phyloP scores from a whole-genome alignment of 1,284 basidiomycete genomes.

The Microbotryum silenes-acaulis region DNA sequence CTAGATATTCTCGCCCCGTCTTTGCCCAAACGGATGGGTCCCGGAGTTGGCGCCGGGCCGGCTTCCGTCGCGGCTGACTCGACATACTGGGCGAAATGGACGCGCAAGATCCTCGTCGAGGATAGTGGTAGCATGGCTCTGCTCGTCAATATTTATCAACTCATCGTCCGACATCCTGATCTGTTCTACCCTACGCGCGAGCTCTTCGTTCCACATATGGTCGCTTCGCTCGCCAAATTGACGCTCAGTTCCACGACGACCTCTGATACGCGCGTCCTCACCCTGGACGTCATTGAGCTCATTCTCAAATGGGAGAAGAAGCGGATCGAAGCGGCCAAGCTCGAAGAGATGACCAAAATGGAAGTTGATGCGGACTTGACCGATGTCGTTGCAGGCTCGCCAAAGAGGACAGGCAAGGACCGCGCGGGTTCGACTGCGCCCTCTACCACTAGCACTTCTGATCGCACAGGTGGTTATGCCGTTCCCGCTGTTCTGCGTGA shows the following conservation, averaged over 20 bases:
- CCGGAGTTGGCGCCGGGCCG: constrained; percentile 36
- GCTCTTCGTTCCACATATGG: constrained; percentile 92
- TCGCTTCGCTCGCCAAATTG: constrained; percentile 79
- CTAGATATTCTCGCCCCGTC: constrained; percentile 84
- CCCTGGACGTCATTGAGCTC: constrained; percentile 43
- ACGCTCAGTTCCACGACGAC: constrained; percentile 68
- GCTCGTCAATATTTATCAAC: constrained; percentile 79
- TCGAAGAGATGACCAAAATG: constrained; percentile 41
- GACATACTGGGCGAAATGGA: constrained; percentile 82
- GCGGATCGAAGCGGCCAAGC: constrained; percentile 50
- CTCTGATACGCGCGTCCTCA: constrained; percentile 65
- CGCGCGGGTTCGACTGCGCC: constrained; percentile 6
- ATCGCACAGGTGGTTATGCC: constrained; percentile 14
- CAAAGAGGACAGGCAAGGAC: constrained; percentile 21
- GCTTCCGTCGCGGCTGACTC: constrained; percentile 55
- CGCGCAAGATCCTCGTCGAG: constrained; percentile 78
- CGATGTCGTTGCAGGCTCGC: constrained; percentile 9
- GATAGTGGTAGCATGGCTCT: constrained; percentile 72
- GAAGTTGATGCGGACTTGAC: constrained; percentile 38
- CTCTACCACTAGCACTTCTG: constrained; percentile 11
- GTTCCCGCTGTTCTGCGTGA: constrained; percentile 69
- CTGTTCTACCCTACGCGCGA: constrained; percentile 91
- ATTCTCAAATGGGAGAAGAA: constrained; percentile 43
- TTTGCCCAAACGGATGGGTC: constrained; percentile 52
- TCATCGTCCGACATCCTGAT: constrained; percentile 83